These are phyloP conservation scores for Garcia nutans DNA, from an alignment of 345 rosid species.

Conservation along the genomic window DNA sequence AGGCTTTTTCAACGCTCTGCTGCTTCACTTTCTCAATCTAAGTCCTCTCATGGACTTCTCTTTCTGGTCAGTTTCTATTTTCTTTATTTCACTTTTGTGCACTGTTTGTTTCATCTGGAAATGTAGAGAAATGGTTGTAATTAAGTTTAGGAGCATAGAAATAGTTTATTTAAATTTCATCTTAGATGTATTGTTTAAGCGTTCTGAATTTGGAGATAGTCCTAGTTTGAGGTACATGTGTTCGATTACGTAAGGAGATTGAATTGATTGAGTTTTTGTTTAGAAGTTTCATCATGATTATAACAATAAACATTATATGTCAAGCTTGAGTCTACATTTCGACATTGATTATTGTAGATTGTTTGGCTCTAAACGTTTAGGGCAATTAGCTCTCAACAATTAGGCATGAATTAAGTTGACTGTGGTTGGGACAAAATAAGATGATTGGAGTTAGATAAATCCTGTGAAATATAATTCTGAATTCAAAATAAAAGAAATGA, in stretches of 20 bases:
- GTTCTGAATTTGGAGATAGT: background rate
- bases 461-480: too few relatives aligned
- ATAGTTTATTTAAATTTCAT: background rate
- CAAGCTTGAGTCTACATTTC: background rate
- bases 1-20: conserved; percentile 90
- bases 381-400: too few relatives aligned
- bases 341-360: background rate
- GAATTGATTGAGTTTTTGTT: background rate
- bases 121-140: background rate
- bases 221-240: background rate
- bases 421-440: too few relatives aligned
- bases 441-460: too few relatives aligned
- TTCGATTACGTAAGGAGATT: background rate
- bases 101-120: background rate
- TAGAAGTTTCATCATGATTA: background rate
- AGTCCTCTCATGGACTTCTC: conserved; percentile 66
- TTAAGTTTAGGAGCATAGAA: background rate
- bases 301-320: background rate
- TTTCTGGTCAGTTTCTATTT: conserved; percentile 48
- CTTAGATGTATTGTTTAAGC: too few relatives aligned
- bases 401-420: too few relatives aligned
- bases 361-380: background rate
- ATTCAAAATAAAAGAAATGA: too few relatives aligned
- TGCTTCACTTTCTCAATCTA: conserved; percentile 69
- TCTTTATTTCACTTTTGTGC: too few relatives aligned